phyloP scores from a whole-genome alignment of 805 yeast genomes.

The Groenewaldozyma tartarivorans region DNA sequence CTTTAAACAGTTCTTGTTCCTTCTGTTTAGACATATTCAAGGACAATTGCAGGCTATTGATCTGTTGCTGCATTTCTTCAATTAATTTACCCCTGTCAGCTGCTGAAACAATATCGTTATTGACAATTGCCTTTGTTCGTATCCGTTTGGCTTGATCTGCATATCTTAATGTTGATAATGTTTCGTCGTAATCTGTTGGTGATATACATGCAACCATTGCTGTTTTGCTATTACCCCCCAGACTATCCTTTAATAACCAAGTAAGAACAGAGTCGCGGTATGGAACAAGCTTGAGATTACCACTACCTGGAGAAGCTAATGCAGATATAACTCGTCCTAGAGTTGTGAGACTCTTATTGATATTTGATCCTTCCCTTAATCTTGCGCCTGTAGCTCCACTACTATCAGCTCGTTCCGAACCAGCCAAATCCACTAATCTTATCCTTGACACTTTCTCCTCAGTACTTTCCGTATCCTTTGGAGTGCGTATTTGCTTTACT shows the following conservation, averaged over 20 bases:
- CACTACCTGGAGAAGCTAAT: slow-evolving; percentile 31
- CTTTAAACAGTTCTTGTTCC: slow-evolving; percentile 19
- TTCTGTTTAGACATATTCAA: slow-evolving; percentile 15
- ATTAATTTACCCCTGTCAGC: slow-evolving; percentile 31
- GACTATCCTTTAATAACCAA: slow-evolving; percentile 61
- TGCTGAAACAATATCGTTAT: slow-evolving; percentile 33
- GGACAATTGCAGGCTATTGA: slow-evolving; percentile 24
- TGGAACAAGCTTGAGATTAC: slow-evolving; percentile 37
- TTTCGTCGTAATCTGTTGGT: slow-evolving; percentile 71
- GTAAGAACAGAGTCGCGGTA: slow-evolving; percentile 70
- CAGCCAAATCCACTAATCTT: slow-evolving; percentile 71
- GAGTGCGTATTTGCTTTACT: slow-evolving; percentile 45
- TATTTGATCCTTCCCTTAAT: slow-evolving; percentile 64
- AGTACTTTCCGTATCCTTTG: slow-evolving; percentile 24
- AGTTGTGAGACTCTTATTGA: slow-evolving; percentile 69
- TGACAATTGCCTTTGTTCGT: slow-evolving; percentile 48
- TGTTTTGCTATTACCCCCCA: slow-evolving; percentile 83
- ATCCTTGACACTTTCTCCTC: slow-evolving; percentile 49
- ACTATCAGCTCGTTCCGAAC: slow-evolving; percentile 62
- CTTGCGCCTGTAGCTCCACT: slow-evolving; percentile 51
- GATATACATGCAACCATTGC: slow-evolving; percentile 81
- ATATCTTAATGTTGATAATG: slow-evolving; percentile 64
- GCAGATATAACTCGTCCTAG: slow-evolving; percentile 59
- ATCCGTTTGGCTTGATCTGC: slow-evolving; percentile 70
- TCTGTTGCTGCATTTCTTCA: slow-evolving; percentile 31